Base-by-base conservation (phyloP, 2,329 filamentous ascomycete genomes). In the Helotiales sp. region DNA sequence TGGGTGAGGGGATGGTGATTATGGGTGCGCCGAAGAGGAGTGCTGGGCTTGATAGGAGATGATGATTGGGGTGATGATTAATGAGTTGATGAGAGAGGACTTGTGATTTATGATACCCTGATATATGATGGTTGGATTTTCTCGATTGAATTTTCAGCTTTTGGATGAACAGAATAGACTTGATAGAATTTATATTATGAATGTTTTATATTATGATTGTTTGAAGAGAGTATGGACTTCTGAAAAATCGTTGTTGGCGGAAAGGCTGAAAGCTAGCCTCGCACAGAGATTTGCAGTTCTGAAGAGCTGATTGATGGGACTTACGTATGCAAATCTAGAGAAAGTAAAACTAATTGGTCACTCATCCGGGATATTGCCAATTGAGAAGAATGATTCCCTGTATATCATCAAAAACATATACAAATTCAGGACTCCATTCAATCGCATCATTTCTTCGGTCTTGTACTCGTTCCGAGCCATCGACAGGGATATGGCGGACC, bases 1-100 rank as follows among this genome's bases (percentile, higher is more conserved):
- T 85, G 40, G 83, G 82, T 1, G 83, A 87, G 68, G 86, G 86
- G 0, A 80, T 87, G 76, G 75, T 78, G 22, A 78, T 83, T 49
- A 68, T 86, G 57, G 82, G 82, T 7, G 57, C 59, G 17, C 63
- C 60, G 0, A 68, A 63, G 24, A 68, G 67, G 43, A 43, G 30
- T 24, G 6, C 50, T n/a, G 52, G n/a, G 8, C 55, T 22, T 20
- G 49, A 43, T 10, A 50, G 32, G n/a, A 54, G 28, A 26, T 15
- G 65, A 55, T 24, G 55, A 54, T n/a, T n/a, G 15, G 30, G 13
- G 10, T 61, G 30, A 61, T n/a, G 54, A 67, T 26, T 45, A 11
- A 55, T 28, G 32, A 63, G 10, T n/a, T 47, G 45, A 52, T 32
- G 13, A 52, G 63, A 63, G 24, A 49, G 37, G 54, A 40, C 45